These are phyloP conservation scores for Trametes meyenii DNA, from an alignment of 768 basidiomycete species.

Conservation along the genomic window DNA sequence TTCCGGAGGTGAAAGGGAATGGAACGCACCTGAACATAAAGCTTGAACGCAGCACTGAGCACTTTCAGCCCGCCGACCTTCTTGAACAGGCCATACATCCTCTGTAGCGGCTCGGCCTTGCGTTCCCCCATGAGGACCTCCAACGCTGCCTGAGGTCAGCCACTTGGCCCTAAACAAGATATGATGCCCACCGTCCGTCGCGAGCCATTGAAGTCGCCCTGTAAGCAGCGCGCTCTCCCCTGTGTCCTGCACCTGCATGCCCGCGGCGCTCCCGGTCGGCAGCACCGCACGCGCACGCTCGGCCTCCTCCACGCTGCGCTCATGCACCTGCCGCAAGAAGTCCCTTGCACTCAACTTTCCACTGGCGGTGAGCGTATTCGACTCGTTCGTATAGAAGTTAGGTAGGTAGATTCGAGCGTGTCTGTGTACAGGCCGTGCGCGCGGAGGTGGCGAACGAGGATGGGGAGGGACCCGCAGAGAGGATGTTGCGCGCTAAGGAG, in stretches of 20 bases:
- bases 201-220: constrained; percentile 47
- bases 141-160: constrained; percentile 46
- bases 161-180: not conserved
- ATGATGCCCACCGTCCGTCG: constrained; percentile 38
- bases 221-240: constrained; percentile 57
- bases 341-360: constrained; percentile 47
- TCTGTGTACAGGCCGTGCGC: constrained; percentile 57
- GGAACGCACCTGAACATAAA: constrained; percentile 54
- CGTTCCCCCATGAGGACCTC: constrained; percentile 52
- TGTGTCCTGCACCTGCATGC: constrained; percentile 54
- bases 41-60: constrained; percentile 64
- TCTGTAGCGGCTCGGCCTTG: constrained; percentile 45
- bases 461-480: constrained; percentile 45
- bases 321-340: constrained; percentile 55
- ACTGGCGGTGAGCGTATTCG: constrained; percentile 39
- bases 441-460: constrained; percentile 58
- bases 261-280: constrained; percentile 49
- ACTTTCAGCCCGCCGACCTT: constrained; percentile 56
- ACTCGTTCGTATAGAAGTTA: constrained; percentile 63
- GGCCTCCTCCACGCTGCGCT: constrained; percentile 58
- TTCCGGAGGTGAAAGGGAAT: not conserved
- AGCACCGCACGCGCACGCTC: constrained; percentile 55
- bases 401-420: constrained; percentile 58
- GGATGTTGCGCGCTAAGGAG: constrained; percentile 40
- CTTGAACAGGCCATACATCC: constrained; percentile 64